These are phyloP conservation scores for Talaromyces funiculosus DNA, from an alignment of 2,329 filamentous ascomycete genomes.

Conservation along the genomic window DNA sequence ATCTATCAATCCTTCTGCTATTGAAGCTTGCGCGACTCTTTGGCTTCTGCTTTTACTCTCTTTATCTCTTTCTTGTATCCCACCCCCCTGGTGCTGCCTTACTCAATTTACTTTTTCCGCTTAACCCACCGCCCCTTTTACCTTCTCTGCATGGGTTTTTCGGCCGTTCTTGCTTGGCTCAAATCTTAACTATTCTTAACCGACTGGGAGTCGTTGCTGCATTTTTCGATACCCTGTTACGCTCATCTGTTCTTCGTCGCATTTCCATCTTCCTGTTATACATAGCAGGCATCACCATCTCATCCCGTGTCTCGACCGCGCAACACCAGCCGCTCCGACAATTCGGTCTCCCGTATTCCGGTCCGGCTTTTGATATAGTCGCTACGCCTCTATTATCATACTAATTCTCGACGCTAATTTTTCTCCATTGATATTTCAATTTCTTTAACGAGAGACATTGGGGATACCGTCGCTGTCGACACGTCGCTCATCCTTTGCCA, in stretches of 20 bases:
- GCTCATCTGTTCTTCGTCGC: neutral
- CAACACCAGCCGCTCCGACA: neutral
- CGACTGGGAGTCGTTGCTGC: neutral
- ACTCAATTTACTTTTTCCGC: neutral
- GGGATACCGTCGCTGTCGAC: neutral
- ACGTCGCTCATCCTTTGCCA: conserved; percentile 1
- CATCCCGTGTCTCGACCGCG: neutral
- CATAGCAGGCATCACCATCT: neutral
- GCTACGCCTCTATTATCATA: neutral
- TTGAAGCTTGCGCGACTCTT: neutral
- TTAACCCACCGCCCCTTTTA: neutral
- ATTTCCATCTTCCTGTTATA: neutral
- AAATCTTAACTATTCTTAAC: neutral
- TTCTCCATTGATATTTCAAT: neutral
- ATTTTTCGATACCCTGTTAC: conserved; percentile 2
- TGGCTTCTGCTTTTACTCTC: neutral
- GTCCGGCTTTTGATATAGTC: neutral
- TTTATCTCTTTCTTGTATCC: neutral
- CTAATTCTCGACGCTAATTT: neutral
- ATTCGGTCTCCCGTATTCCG: neutral
- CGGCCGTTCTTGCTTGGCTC: neutral
- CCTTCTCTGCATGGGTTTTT: neutral
- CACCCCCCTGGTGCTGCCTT: neutral
- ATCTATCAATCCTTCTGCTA: neutral
- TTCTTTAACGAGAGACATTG: neutral